Percentiles rank a stretch among this genome's conserved stretches.
These are phyloP conservation scores for Pseudogymnoascus pannorum DNA, from an alignment of 2,329 filamentous ascomycete genomes.

Conservation along the genomic window DNA sequence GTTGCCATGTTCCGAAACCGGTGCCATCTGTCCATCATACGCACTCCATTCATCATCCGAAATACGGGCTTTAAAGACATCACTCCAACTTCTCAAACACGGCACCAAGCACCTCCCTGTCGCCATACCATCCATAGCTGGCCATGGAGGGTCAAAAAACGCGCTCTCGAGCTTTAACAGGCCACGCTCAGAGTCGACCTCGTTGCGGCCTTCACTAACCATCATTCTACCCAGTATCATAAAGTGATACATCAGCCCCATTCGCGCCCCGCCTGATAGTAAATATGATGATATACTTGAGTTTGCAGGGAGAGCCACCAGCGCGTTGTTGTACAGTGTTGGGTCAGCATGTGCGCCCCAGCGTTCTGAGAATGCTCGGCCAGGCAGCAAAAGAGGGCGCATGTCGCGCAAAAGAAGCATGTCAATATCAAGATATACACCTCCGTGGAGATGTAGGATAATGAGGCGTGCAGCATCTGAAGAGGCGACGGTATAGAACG, in stretches of 20 bases:
- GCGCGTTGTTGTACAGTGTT: not conserved
- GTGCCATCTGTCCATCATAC: not conserved
- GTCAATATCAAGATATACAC: not conserved
- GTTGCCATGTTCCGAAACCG: not conserved
- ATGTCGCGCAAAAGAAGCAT: constrained; percentile 1
- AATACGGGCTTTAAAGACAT: constrained; percentile 1
- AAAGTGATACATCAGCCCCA: not conserved
- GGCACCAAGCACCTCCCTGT: not conserved
- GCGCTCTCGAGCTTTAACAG: not conserved
- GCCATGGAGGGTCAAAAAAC: not conserved
- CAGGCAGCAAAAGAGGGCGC: not conserved
- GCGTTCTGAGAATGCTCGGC: not conserved
- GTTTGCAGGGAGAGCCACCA: not conserved
- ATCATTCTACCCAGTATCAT: not conserved
- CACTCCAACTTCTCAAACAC: not conserved
- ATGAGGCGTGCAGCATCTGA: not conserved
- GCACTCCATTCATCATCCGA: not conserved
- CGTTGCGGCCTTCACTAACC: not conserved
- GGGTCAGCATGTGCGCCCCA: not conserved
- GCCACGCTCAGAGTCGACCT: not conserved
- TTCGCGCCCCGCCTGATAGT: not conserved
- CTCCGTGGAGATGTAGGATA: constrained; percentile 4
- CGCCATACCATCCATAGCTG: not conserved
- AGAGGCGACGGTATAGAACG: not conserved
- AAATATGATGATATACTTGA: not conserved